Evolutionary conservation across 192 early-diverging fungal species (phyloP).

Genomic region (Coemansia reversa): DNA sequence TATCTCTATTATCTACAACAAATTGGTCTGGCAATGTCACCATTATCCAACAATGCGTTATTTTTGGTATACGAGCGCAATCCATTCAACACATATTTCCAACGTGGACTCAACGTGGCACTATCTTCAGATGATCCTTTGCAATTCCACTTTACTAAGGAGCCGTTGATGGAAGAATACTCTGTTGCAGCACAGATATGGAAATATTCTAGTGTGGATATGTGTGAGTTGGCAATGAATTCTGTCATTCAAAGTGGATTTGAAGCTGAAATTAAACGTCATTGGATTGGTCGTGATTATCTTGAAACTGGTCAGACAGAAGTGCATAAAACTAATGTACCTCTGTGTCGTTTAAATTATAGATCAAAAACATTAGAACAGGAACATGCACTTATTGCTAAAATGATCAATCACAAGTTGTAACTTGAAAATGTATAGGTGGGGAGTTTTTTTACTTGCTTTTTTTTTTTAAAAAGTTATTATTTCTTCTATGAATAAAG

Average conservation of each 20-base stretch:
- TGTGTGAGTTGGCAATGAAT: constrained; percentile 94
- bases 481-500: too few species aligned
- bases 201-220: constrained; percentile 87
- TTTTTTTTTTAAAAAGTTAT: too few species aligned
- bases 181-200: constrained; percentile 95
- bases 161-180: constrained; percentile 96
- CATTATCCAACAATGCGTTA: constrained; percentile 93
- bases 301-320: constrained; percentile 72
- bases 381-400: constrained; percentile 56
- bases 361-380: constrained; percentile 83
- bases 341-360: constrained; percentile 79
- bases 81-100: constrained; percentile 86
- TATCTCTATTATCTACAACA: constrained; percentile 95
- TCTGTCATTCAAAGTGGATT: constrained; percentile 88
- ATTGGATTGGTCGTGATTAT: constrained; percentile 85
- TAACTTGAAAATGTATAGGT: neutral
- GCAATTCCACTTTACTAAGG: constrained; percentile 96
- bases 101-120: constrained; percentile 89
- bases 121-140: constrained; percentile 95
- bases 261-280: constrained; percentile 83
- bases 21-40: constrained; percentile 95
- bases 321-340: constrained; percentile 91
- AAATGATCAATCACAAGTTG: constrained; percentile 5
- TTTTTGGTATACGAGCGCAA: constrained; percentile 93
- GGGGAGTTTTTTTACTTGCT: too few species aligned